phyloP scores from a whole-genome alignment of 179 eudicot genomes.

The Amaranthus tricolor region DNA sequence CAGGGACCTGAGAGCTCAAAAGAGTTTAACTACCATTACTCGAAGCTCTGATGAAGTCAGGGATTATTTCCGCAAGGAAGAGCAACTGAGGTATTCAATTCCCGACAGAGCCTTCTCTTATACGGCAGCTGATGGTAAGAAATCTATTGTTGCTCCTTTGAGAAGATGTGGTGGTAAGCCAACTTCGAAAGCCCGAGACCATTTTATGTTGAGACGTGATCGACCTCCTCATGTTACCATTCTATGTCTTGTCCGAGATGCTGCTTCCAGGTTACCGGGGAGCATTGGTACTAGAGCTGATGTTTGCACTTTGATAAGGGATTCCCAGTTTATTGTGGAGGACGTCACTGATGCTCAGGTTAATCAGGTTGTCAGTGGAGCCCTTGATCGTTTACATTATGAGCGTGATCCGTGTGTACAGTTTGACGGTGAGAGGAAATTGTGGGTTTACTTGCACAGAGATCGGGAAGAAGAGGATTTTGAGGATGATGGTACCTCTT shows the following conservation, averaged over 20 bases:
- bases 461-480: conserved; percentile 93
- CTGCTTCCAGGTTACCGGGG: conserved; percentile 88
- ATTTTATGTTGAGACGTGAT: conserved; percentile 75
- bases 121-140: conserved; percentile 93
- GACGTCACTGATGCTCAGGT: conserved; percentile 70
- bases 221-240: conserved; percentile 93
- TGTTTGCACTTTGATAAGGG: conserved; percentile 82
- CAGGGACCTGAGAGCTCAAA: conserved; percentile 69
- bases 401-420: conserved; percentile 96
- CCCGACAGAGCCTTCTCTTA: conserved; percentile 89
- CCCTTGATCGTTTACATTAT: conserved; percentile 93
- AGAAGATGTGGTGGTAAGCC: conserved; percentile 95
- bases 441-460: conserved; percentile 95
- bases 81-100: conserved; percentile 67
- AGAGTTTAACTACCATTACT: conserved; percentile 70
- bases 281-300: conserved; percentile 92
- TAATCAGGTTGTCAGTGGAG: conserved; percentile 92
- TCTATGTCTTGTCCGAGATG: conserved; percentile 95
- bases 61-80: conserved; percentile 73
- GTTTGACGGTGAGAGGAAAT: conserved; percentile 66
- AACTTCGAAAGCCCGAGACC: conserved; percentile 81
- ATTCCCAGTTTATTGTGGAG: conserved; percentile 82
- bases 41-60: conserved; percentile 76
- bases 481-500: conserved; percentile 84
- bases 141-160: conserved; percentile 88